A percentile compares a stretch with the other conserved stretches of the same genome.
phyloP scores from a whole-genome alignment of 768 basidiomycete species.

The Termitomyces sp. region DNA sequence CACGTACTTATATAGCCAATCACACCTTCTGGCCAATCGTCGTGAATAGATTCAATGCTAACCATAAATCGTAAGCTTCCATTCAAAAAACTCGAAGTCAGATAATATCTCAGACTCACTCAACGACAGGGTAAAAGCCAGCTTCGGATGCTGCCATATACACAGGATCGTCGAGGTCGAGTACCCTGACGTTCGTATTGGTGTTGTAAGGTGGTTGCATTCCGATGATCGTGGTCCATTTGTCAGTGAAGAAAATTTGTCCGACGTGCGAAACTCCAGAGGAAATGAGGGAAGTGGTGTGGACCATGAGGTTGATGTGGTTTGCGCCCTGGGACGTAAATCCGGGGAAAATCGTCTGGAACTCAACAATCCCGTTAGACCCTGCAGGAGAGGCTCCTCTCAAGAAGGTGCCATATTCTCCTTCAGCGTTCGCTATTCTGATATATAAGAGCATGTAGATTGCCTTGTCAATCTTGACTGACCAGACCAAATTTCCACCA shows the following conservation, averaged over 20 bases:
- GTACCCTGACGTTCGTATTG: conserved; percentile 26
- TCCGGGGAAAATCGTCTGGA: conserved; percentile 35
- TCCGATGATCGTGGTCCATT: conserved; percentile 29
- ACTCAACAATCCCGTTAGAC: conserved; percentile 36
- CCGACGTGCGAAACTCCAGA: conserved; percentile 30
- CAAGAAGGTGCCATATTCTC: conserved; percentile 32
- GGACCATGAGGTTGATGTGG: conserved; percentile 35
- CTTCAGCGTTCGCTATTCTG: conserved; percentile 31
- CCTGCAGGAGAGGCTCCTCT: conserved; percentile 32
- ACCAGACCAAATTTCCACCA: conserved; percentile 31
- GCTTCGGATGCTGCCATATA: conserved; percentile 22
- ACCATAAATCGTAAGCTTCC: neutral
- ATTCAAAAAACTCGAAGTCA: neutral
- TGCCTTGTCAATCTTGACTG: neutral
- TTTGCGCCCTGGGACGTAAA: conserved; percentile 32
- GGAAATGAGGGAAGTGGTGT: conserved; percentile 24
- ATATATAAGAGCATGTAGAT: neutral
- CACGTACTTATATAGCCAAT: conserved; percentile 29
- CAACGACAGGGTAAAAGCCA: conserved; percentile 26
- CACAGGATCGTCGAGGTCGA: conserved; percentile 29
- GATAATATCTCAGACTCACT: conserved; percentile 14
- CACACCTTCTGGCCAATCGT: conserved; percentile 29
- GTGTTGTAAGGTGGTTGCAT: conserved; percentile 26
- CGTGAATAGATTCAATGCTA: conserved; percentile 24
- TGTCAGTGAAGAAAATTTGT: conserved; percentile 37